phyloP scores from a whole-genome alignment of 192 early-diverging fungal species.

The Entophlyctis helioformis region DNA sequence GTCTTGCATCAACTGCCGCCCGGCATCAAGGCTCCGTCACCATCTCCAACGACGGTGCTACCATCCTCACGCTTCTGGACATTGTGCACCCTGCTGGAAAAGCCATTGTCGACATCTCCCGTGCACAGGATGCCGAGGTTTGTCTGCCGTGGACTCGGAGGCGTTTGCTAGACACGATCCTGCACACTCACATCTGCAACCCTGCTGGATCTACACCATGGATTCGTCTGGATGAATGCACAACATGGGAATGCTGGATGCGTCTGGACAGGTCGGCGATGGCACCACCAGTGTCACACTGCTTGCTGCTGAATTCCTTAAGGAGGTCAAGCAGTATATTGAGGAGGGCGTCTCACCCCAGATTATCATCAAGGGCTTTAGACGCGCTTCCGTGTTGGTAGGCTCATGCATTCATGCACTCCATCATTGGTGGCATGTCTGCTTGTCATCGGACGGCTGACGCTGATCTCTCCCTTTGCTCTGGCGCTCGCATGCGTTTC shows the following conservation, averaged over 20 bases:
- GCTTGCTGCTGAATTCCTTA: constrained; percentile 91
- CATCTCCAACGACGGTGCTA: constrained; percentile 98
- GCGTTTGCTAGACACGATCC: too few relatives aligned
- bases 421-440: too few relatives aligned
- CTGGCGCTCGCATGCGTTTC: neutral
- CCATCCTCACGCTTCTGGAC: constrained; percentile 94
- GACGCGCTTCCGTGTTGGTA: constrained; percentile 78
- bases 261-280: constrained; percentile 76
- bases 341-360: constrained; percentile 90
- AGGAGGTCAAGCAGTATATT: constrained; percentile 84
- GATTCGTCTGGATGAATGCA: too few relatives aligned
- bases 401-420: too few relatives aligned
- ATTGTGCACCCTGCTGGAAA: constrained; percentile 98
- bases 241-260: neutral
- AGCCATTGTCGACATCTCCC: constrained; percentile 94
- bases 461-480: too few relatives aligned
- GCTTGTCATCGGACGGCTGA: too few relatives aligned
- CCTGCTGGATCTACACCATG: too few relatives aligned
- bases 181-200: too few relatives aligned
- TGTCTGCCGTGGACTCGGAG: too few relatives aligned
- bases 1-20: neutral
- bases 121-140: constrained; percentile 93
- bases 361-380: constrained; percentile 89
- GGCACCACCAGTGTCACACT: constrained; percentile 97
- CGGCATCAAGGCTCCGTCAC: constrained; percentile 61